These are phyloP conservation scores for Suillus alpinus DNA, from an alignment of 768 basidiomycete species.

Conservation along the genomic window DNA sequence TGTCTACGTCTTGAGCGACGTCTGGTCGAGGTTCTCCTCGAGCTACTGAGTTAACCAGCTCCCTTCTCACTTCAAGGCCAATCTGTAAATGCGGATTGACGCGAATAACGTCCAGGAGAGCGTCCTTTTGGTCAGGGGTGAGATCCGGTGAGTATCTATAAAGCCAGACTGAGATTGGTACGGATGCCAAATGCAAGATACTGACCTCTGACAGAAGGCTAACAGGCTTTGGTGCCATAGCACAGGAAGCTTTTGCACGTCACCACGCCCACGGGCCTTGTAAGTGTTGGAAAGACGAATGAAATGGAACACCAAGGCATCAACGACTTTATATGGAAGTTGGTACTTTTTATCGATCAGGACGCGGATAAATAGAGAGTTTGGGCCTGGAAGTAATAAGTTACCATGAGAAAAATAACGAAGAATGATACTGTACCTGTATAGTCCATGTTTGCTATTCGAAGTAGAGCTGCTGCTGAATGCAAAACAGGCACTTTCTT, in stretches of 20 bases:
- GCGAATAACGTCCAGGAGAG: slow-evolving; percentile 89
- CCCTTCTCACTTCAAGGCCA: slow-evolving; percentile 84
- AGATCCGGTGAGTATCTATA: slow-evolving; percentile 88
- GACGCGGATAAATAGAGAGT: slow-evolving; percentile 95
- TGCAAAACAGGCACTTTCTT: slow-evolving; percentile 96
- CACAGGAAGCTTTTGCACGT: slow-evolving; percentile 85
- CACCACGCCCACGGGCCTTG: slow-evolving; percentile 67
- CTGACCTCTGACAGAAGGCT: slow-evolving; percentile 88
- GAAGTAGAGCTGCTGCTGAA: slow-evolving; percentile 90
- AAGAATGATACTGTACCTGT: slow-evolving; percentile 48
- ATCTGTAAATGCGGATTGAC: slow-evolving; percentile 86
- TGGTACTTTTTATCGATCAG: slow-evolving; percentile 98
- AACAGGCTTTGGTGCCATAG: slow-evolving; percentile 97
- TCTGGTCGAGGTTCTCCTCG: slow-evolving; percentile 76
- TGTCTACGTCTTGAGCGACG: slow-evolving; percentile 62
- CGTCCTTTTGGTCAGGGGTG: slow-evolving; percentile 96
- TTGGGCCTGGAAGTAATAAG: slow-evolving; percentile 55
- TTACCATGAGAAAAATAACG: background rate
- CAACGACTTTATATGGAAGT: slow-evolving; percentile 95
- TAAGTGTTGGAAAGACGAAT: slow-evolving; percentile 92
- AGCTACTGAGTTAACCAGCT: slow-evolving; percentile 82
- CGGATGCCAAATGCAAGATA: background rate
- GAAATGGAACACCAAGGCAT: slow-evolving; percentile 97
- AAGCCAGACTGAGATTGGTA: background rate
- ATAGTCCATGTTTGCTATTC: slow-evolving; percentile 96